Percentiles rank a stretch among this genome's conserved stretches.
Conservation (phyloP, 371 early-diverging fungal genomes). For the Batkoa obscura region DNA sequence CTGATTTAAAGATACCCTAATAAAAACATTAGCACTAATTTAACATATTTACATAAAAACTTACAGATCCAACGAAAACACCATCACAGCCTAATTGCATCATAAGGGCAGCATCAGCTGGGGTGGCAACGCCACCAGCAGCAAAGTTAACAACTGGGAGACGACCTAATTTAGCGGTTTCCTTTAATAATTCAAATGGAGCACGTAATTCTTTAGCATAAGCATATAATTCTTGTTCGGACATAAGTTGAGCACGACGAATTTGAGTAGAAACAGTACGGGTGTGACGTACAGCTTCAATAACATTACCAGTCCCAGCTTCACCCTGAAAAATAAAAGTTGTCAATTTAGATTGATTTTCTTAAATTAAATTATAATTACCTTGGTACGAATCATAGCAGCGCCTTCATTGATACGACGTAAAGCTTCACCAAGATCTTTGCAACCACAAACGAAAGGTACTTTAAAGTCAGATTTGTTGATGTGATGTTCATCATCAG, state of each 20-base stretch:
- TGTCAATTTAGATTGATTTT: neutral
- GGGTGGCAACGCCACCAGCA: conserved; percentile 92
- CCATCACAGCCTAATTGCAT: conserved; percentile 96
- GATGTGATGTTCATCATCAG: conserved; percentile 85
- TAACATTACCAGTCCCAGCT: conserved; percentile 91
- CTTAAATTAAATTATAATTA: neutral
- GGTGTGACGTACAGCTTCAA: conserved; percentile 90
- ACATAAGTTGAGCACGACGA: conserved; percentile 47
- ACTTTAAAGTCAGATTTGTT: conserved; percentile 80
- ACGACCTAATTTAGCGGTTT: conserved; percentile 73
- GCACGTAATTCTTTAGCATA: conserved; percentile 90
- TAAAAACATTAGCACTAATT: neutral
- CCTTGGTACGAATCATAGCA: conserved; percentile 90
- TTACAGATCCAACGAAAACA: conserved; percentile 63
- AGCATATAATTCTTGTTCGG: conserved; percentile 49
- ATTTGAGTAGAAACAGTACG: conserved; percentile 73
- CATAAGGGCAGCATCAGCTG: conserved; percentile 93
- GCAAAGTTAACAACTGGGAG: conserved; percentile 96
- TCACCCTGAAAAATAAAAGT: conserved; percentile 38
- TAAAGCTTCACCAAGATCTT: conserved; percentile 92
- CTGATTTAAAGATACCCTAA: conserved; percentile 73
- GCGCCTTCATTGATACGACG: conserved; percentile 93
- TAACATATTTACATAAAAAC: neutral
- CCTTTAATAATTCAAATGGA: conserved; percentile 71
- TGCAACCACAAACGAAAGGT: conserved; percentile 90